Percentiles rank a stretch among this genome's conserved stretches.
phyloP scores from a whole-genome alignment of 169 alveolate genomes.

The Plasmodium knowlesi region DNA sequence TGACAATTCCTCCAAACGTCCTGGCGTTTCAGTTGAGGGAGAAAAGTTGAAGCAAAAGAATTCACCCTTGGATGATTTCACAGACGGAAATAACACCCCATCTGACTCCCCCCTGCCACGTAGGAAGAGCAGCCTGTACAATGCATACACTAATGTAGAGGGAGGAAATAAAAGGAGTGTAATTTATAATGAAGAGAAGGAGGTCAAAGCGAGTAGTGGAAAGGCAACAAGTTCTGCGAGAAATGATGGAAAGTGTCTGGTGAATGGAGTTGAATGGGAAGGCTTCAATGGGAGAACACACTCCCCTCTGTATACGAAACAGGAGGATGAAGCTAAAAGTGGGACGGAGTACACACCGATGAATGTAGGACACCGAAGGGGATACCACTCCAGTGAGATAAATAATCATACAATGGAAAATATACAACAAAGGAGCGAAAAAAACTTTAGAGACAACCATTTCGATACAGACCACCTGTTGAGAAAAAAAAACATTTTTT shows the following conservation, averaged over 20 bases:
- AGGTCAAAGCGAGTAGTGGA: neutral
- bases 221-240: neutral
- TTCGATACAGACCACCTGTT: slow-evolving; percentile 16
- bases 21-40: neutral
- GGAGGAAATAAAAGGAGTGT: neutral
- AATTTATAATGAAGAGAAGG: neutral
- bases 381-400: neutral
- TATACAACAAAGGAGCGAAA: neutral
- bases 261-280: too few species aligned
- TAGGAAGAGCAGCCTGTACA: neutral
- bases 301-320: neutral
- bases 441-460: neutral
- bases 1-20: neutral
- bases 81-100: neutral
- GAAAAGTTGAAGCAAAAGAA: neutral
- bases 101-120: neutral
- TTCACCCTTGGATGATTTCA: neutral
- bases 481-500: neutral
- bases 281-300: neutral
- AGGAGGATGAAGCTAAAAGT: neutral
- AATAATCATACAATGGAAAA: neutral
- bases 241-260: neutral
- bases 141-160: neutral
- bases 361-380: neutral
- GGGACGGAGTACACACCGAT: neutral